phyloP scores from a whole-genome alignment of 176 grass and related monocot species.

The Rhipidocladum racemiflorum region DNA sequence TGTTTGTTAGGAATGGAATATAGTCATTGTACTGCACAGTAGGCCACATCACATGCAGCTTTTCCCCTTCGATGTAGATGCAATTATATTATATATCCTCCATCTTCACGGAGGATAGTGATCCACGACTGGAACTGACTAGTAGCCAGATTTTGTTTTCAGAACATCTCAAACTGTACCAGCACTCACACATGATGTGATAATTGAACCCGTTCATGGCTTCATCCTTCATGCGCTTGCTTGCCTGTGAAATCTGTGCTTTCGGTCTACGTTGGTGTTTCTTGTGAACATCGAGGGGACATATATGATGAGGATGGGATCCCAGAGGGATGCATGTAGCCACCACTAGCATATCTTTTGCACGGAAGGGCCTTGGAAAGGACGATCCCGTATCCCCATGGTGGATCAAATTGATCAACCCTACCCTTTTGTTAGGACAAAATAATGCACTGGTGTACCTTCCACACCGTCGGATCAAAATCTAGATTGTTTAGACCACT shows the following conservation, averaged over 20 bases:
- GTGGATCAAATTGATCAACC: constrained; percentile 2
- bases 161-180: background rate
- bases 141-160: background rate
- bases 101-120: background rate
- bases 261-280: background rate
- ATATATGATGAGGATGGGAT: background rate
- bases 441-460: background rate
- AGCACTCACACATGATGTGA: background rate
- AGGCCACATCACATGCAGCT: background rate
- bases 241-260: background rate
- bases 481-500: background rate
- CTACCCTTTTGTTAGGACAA: background rate
- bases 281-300: constrained; percentile 5
- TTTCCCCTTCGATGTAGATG: background rate
- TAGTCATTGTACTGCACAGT: background rate
- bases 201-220: background rate
- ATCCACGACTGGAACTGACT: background rate
- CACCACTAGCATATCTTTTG: background rate
- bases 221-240: too few species aligned
- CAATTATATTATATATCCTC: too few species aligned
- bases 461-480: background rate
- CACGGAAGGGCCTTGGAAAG: background rate
- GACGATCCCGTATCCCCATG: background rate
- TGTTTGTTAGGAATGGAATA: background rate
- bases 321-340: background rate